Evolutionary conservation across 257 asterid genomes (phyloP).

Genomic region (Ophiorrhiza pumila): DNA sequence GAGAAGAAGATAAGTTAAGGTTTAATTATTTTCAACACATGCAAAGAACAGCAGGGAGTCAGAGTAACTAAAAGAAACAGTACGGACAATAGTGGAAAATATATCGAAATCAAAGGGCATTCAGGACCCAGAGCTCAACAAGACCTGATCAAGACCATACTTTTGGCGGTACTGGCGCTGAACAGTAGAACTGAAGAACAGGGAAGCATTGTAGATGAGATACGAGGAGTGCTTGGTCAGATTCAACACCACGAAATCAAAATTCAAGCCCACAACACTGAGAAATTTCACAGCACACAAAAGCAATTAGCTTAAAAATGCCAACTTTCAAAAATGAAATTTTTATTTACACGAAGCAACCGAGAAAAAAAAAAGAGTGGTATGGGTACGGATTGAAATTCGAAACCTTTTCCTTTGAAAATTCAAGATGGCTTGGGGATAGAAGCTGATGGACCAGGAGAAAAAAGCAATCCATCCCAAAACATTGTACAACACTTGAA

Average conservation of each 20-base stretch:
- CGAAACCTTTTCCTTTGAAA: conserved; percentile 72
- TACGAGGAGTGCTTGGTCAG: conserved; percentile 88
- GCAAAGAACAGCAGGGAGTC: background rate
- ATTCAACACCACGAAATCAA: conserved; percentile 77
- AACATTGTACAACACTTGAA: conserved; percentile 62
- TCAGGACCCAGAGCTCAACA: background rate
- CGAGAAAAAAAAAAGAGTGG: background rate
- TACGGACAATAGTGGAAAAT: too few relatives aligned
- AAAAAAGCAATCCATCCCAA: conserved; percentile 82
- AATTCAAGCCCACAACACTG: conserved; percentile 95
- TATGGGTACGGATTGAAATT: background rate
- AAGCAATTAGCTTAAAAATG: background rate
- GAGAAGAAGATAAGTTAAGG: background rate
- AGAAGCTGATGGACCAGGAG: conserved; percentile 92
- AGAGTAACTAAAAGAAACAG: too few relatives aligned
- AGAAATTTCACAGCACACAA: background rate
- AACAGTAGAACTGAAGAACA: conserved; percentile 74
- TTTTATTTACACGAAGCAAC: background rate
- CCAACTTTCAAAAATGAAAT: background rate
- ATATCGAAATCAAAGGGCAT: background rate
- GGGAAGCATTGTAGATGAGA: conserved; percentile 81
- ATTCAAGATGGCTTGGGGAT: conserved; percentile 78
- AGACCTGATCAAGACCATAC: conserved; percentile 70
- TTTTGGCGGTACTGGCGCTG: conserved; percentile 69
- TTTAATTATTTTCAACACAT: background rate